Conservation (phyloP, 129 eudicot species). For the Calendula officinalis region DNA sequence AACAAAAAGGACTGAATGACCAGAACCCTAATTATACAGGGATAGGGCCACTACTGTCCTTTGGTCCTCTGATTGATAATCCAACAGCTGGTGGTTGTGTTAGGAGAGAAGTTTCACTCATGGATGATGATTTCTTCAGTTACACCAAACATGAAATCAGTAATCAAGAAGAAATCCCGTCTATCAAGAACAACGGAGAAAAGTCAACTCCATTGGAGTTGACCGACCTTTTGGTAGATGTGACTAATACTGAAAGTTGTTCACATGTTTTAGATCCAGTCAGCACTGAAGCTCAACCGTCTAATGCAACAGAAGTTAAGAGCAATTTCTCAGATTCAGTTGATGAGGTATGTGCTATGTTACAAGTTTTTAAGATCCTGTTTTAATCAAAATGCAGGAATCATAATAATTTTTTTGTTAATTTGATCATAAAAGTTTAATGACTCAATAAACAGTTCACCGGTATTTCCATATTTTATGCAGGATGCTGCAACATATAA, state of each 20-base stretch:
- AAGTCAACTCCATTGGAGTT: conserved; percentile 34
- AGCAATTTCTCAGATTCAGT: conserved; percentile 32
- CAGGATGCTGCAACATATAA: conserved; percentile 49
- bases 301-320: conserved; percentile 38
- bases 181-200: conserved; percentile 27
- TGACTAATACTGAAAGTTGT: conserved; percentile 20
- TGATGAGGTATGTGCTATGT: conserved; percentile 43
- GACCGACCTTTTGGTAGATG: conserved; percentile 27
- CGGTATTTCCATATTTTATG: conserved; percentile 29
- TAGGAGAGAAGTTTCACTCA: conserved; percentile 48
- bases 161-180: conserved; percentile 25
- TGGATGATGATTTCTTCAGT: conserved; percentile 44
- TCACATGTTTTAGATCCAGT: conserved; percentile 31
- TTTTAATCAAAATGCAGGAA: conserved; percentile 3
- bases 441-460: conserved; percentile 14
- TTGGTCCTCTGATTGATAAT: conserved; percentile 31
- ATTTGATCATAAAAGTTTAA: conserved; percentile 12
- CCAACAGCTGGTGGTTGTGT: conserved; percentile 24
- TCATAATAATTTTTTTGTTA: too few relatives aligned
- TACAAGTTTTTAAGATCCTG: conserved; percentile 5
- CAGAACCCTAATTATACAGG: conserved; percentile 26
- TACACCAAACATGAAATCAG: conserved; percentile 28
- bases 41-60: conserved; percentile 11
- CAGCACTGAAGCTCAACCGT: conserved; percentile 27
- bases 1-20: conserved; percentile 26